phyloP scores from a whole-genome alignment of 106 monocot genomes.

The Dioscorea dumetorum region DNA sequence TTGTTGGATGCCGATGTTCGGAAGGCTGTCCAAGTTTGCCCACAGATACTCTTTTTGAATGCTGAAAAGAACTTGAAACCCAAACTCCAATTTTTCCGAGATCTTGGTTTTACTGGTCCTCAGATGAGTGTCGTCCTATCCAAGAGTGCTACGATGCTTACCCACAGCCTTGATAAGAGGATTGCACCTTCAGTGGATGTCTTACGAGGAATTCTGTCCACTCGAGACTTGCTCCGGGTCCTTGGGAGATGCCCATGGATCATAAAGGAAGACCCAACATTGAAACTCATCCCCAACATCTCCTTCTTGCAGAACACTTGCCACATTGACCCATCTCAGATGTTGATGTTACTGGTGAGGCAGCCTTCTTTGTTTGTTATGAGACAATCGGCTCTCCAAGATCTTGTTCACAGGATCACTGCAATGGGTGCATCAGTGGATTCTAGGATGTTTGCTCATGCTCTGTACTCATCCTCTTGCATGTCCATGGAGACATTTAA shows the following conservation, averaged over 20 bases:
- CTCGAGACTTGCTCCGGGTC: not conserved
- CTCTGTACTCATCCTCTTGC: conserved; percentile 1
- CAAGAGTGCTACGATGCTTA: not conserved
- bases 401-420: conserved; percentile 1
- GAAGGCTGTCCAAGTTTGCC: not conserved
- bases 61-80: not conserved
- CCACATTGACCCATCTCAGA: not conserved
- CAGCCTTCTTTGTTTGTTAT: conserved; percentile 11
- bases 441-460: conserved; percentile 7
- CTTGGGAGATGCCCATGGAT: conserved; percentile 2
- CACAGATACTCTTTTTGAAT: conserved; percentile 5
- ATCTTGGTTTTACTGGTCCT: conserved; percentile 1
- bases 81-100: conserved; percentile 3
- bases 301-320: conserved; percentile 3
- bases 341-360: conserved; percentile 7
- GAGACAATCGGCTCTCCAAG: not conserved
- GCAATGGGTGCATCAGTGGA: not conserved
- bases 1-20: not conserved
- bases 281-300: conserved; percentile 7
- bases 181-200: conserved; percentile 4
- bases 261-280: not conserved
- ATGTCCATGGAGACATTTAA: not conserved
- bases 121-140: not conserved
- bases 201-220: not conserved
- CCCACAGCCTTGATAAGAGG: not conserved